Conservation (phyloP, 73 alveolate species). For the Tetrahymena malaccensis region DNA sequence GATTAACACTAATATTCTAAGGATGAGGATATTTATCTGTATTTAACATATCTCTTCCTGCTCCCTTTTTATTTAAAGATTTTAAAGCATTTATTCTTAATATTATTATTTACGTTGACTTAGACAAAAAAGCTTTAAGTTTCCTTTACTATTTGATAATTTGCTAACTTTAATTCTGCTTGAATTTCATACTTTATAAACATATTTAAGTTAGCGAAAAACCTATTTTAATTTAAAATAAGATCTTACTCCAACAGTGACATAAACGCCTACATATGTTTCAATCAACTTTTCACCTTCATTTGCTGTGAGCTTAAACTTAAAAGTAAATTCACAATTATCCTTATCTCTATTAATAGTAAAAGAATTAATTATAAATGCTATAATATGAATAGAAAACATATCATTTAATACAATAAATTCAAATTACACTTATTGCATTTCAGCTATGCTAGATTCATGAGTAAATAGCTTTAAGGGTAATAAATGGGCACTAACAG, state of each 20-base stretch:
- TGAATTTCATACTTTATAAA: slow-evolving; percentile 10
- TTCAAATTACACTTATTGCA: background rate
- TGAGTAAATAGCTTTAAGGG: background rate
- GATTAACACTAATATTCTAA: background rate
- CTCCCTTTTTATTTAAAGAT: background rate
- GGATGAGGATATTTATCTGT: slow-evolving; percentile 6
- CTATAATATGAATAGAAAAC: background rate
- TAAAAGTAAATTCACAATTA: background rate
- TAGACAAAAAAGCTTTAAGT: background rate
- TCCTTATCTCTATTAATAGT: background rate
- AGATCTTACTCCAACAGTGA: background rate
- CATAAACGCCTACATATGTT: background rate
- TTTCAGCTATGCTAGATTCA: background rate
- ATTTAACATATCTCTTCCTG: background rate
- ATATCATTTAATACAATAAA: background rate
- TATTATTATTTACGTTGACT: background rate
- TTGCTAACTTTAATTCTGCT: slow-evolving; percentile 9
- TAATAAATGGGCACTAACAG: background rate
- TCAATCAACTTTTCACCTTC: background rate
- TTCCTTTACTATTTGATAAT: background rate
- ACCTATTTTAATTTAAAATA: too few species aligned
- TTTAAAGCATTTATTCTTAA: background rate
- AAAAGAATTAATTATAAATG: background rate
- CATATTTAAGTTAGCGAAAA: background rate
- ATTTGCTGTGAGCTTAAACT: background rate